Conservation (phyloP, 192 early-diverging fungal species). For the Funneliformis geosporum region DNA sequence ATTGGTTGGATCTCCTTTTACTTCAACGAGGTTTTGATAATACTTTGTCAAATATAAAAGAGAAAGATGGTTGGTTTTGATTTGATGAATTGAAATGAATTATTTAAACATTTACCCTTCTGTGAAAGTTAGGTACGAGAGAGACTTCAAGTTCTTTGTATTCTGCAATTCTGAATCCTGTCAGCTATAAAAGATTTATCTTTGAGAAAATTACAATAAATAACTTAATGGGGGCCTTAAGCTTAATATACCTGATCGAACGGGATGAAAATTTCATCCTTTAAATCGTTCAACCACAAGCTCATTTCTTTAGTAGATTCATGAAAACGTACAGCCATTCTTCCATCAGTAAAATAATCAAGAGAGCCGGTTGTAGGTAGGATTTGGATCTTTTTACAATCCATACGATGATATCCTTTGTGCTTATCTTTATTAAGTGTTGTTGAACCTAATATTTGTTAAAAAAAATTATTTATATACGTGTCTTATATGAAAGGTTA, state of each 20-base stretch:
- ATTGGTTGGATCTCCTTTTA: slow-evolving; percentile 24
- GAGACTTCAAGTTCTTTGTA: slow-evolving; percentile 16
- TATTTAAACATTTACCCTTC: background rate
- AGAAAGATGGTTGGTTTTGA: background rate
- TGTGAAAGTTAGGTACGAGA: background rate
- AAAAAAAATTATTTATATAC: background rate
- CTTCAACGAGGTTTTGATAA: slow-evolving; percentile 1
- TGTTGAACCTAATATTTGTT: background rate
- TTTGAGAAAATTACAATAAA: background rate
- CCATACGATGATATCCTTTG: slow-evolving; percentile 2
- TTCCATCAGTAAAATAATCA: slow-evolving; percentile 31
- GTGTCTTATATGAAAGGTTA: background rate
- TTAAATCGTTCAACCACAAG: slow-evolving; percentile 7
- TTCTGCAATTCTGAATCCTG: slow-evolving; percentile 20
- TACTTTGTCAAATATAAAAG: background rate
- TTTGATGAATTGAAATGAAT: background rate
- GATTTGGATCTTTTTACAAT: slow-evolving; percentile 26
- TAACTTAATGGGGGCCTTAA: background rate
- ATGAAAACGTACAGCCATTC: background rate
- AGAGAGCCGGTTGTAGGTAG: slow-evolving; percentile 20
- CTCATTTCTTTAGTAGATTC: background rate
- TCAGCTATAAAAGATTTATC: slow-evolving; percentile 8
- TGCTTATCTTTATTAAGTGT: background rate
- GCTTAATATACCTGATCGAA: background rate
- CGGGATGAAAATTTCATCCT: slow-evolving; percentile 10